Evolutionary conservation across 1,284 basidiomycete species (phyloP), one percentile per base, ranked within the genome.

Genomic region (Cutaneotrichosporon sp.): DNA sequence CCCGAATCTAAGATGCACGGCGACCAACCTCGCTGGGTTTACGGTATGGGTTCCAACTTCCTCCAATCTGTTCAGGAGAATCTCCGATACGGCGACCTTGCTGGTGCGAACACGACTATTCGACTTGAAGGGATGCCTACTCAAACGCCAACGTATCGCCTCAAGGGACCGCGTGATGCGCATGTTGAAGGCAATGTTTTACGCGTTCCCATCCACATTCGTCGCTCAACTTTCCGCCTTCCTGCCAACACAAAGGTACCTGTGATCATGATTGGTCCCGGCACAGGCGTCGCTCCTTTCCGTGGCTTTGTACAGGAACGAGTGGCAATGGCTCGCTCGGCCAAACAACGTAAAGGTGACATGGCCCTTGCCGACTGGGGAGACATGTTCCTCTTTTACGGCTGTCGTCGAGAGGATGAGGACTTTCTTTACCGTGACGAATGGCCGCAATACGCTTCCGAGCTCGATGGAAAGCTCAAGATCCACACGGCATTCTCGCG

Each of bases 231-330:
- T 13, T 99, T 99, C 88, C 86, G 96, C 60, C 83, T 99, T 62
- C 96, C 96, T 5, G 97, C 96, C 13, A 93, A 92, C 78, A 96
- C 96, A 60, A 97, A 97, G 85, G 95, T 92, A 66, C 96, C 96
- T 2, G 89, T 99, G 62, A 94, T 99, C 81, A 98, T 99, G 96
- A 87, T 99, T 77, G 96, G 96, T 60, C 96, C 96, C 63, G 96
- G 96, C 61, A 98, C 95, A 66, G 93, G 94, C 83, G 93, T 99
- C 62, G 96, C 96, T 46, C 96, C 96, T 11, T 99, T 99, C 91
- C 90, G 96, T 67, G 94, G 94, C 1, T 99, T 99, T 78, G 87
- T 99, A 8, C 97, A 99, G 82, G 96, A 99, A 79, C 91, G 96
- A 70, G 89, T 98, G 40, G 93, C 93, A 13, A 88, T 97, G 55